A percentile compares a stretch with the other conserved stretches of the same genome.
Evolutionary conservation across 129 eudicot genomes (phyloP).

Genomic region (Rutidosis leptorrhynchoides): DNA sequence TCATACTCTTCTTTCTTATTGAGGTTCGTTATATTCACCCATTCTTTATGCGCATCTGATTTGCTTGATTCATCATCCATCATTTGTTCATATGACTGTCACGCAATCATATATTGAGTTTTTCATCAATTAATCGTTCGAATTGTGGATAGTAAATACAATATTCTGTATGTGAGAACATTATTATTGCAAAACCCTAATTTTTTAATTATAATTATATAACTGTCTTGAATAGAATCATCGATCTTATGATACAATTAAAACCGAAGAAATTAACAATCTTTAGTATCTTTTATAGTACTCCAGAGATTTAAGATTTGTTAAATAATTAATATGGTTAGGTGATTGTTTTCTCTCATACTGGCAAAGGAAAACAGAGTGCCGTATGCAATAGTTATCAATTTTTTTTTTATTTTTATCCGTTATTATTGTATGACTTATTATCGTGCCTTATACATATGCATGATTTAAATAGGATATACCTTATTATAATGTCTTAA

Average conservation of each 20-base stretch:
- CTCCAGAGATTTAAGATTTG: not conserved
- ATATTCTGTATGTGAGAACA: not conserved
- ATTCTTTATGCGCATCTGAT: constrained; percentile 8
- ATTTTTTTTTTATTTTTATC: not conserved
- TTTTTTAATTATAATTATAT: not conserved
- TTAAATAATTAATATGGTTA: not conserved
- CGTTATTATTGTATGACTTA: not conserved
- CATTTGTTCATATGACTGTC: constrained; percentile 9
- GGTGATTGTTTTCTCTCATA: constrained; percentile 2
- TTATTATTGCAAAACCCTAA: constrained; percentile 22
- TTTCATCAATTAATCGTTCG: not conserved
- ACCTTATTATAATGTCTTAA: not conserved
- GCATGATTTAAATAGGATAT: not conserved
- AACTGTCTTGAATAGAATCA: constrained; percentile 1
- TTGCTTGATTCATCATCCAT: constrained; percentile 8
- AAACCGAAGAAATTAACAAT: not conserved
- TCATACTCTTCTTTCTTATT: constrained; percentile 7
- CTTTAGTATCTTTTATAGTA: not conserved
- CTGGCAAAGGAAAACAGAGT: not conserved
- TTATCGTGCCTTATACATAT: not conserved
- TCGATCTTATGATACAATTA: constrained; percentile 15
- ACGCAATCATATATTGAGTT: constrained; percentile 2
- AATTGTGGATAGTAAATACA: not conserved
- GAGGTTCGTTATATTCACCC: constrained; percentile 23
- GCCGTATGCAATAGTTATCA: not conserved